Base-by-base conservation (phyloP, 768 basidiomycete species). In the Cystobasidium tubakii region DNA sequence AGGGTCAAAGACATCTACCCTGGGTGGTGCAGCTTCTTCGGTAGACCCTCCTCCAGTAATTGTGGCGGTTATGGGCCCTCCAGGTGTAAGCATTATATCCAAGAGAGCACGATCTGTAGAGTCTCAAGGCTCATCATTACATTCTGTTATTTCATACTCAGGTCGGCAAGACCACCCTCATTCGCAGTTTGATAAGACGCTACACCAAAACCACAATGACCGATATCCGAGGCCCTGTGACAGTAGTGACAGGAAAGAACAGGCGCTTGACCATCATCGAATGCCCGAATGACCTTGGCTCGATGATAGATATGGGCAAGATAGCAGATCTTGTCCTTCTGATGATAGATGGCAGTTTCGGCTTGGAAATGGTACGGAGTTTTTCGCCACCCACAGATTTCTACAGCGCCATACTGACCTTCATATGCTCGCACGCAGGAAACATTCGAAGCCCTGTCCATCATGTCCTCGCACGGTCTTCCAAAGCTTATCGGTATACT, bases 251-350 rank as follows among this genome's bases (percentile, higher is more conserved):
- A 81, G 80, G 95, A 50, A 98, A 97, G 84, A 91, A 88, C 78
- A 85, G 91, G 62, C 84, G 96, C 17, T 84, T 98, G n/a, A 97
- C 96, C 0, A 92, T 98, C 80, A 86, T 99, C 64, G 96, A 98
- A 82, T 98, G 93, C 83, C 93, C 93, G 78, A 97, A 92, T 80
- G 94, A 98, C 83, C 85, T 98, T 77, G 93, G 93, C 81, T 92
- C 92, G 65, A 97, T 98, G 95, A 91, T 98, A 77, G 96, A 99
- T 84, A 85, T 97, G 78, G 95, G 88, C 70, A 99, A 99, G 82
- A 87, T 98, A 73, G 96, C 91, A 9, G 96, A 98, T 82, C 85
- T 99, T 73, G 90, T 98, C 3, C 85, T 99, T 55, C 87, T 99
- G 76, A 94, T 98, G 92, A 89, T 98, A 76, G 96, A 99, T 79